These are phyloP conservation scores for Taphrina confusa DNA, from an alignment of 1,139 yeast genomes.

Conservation along the genomic window DNA sequence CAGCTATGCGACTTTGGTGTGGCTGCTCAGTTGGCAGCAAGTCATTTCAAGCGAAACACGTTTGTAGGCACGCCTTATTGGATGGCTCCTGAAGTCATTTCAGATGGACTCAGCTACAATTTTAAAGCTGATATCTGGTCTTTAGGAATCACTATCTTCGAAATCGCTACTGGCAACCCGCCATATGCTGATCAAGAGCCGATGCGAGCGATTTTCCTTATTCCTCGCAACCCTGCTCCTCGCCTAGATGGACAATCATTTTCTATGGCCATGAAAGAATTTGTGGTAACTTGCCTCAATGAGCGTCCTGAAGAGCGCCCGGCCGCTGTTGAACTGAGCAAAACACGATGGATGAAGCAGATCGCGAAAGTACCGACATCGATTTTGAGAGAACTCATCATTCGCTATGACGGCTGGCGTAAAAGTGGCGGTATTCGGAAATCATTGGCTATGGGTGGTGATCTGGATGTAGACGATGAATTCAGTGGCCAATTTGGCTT, in stretches of 20 bases:
- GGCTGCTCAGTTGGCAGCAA: conserved; percentile 86
- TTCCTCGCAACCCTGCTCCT: conserved; percentile 91
- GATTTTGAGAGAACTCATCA: conserved; percentile 71
- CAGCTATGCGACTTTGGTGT: conserved; percentile 97
- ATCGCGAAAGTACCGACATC: conserved; percentile 63
- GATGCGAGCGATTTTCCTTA: conserved; percentile 88
- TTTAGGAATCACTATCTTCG: conserved; percentile 88
- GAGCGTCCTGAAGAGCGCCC: conserved; percentile 90
- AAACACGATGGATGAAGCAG: conserved; percentile 67
- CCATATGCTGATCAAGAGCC: conserved; percentile 97
- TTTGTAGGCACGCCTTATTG: conserved; percentile 99
- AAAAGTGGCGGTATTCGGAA: conserved; percentile 49
- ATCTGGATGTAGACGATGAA: conserved; percentile 30
- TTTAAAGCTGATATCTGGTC: conserved; percentile 89
- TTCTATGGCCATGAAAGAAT: conserved; percentile 74
- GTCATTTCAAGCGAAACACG: conserved; percentile 78
- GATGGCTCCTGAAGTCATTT: conserved; percentile 99
- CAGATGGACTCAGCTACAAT: conserved; percentile 86
- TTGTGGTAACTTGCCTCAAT: conserved; percentile 86
- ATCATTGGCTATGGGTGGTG: conserved; percentile 25
- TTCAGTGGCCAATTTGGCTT: conserved; percentile 30
- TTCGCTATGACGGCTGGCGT: conserved; percentile 74
- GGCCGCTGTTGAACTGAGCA: conserved; percentile 78
- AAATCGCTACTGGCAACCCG: conserved; percentile 95
- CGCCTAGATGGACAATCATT: conserved; percentile 88